A percentile compares a stretch with the other conserved stretches of the same genome.
These are phyloP conservation scores for Blastobotrys serpentis DNA, from an alignment of 1,139 yeast genomes.

Conservation along the genomic window DNA sequence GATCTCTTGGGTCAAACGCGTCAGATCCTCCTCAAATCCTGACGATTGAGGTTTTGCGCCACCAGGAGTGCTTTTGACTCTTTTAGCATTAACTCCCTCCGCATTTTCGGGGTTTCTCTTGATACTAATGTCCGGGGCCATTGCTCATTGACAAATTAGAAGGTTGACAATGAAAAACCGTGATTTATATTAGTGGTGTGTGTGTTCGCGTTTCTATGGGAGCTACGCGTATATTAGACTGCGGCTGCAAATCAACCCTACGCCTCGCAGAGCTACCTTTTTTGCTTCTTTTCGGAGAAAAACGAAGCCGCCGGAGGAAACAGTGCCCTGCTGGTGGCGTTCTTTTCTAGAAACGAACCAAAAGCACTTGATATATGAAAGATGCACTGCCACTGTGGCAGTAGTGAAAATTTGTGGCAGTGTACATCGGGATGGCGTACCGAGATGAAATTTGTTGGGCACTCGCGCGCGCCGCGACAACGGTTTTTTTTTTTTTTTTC, in stretches of 20 bases:
- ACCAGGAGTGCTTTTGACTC: constrained; percentile 18
- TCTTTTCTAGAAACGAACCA: too few relatives aligned
- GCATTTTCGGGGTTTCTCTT: not conserved
- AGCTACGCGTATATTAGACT: not conserved
- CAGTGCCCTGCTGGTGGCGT: too few relatives aligned
- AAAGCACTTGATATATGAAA: too few relatives aligned
- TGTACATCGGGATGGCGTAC: not conserved
- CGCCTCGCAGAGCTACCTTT: too few relatives aligned
- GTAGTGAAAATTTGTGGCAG: not conserved
- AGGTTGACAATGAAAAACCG: not conserved
- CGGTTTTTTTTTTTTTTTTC: not conserved
- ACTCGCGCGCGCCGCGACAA: not conserved
- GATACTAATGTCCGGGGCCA: constrained; percentile 8
- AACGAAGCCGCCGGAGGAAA: too few relatives aligned
- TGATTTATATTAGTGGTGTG: not conserved
- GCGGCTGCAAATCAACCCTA: not conserved
- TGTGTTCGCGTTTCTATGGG: too few relatives aligned
- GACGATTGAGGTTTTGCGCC: constrained; percentile 23
- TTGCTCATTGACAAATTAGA: not conserved
- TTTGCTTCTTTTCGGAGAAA: too few relatives aligned
- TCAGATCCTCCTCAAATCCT: constrained; percentile 49
- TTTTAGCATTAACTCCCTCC: constrained; percentile 16
- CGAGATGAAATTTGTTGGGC: not conserved
- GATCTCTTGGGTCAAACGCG: constrained; percentile 42
- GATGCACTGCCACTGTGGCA: not conserved